A percentile compares a stretch with the other conserved stretches of the same genome.
Evolutionary conservation across 2,329 filamentous ascomycete species (phyloP).

Genomic region (Epichloe sp.): DNA sequence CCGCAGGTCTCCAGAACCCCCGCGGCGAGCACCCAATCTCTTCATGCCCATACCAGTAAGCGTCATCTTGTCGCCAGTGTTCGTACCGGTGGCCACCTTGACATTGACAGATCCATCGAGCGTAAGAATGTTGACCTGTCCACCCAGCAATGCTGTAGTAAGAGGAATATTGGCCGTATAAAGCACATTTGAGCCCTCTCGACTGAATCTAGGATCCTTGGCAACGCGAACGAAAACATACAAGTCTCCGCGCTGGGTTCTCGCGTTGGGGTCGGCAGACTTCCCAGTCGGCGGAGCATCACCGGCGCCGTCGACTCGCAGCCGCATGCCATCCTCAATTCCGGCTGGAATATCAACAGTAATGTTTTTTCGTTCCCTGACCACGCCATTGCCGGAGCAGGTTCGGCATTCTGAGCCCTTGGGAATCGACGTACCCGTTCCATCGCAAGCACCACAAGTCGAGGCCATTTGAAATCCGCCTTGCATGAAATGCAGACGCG

Average conservation of each 20-base stretch:
- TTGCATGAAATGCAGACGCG: constrained; percentile 75
- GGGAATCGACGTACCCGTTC: constrained; percentile 63
- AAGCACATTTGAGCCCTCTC: constrained; percentile 77
- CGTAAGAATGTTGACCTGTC: constrained; percentile 80
- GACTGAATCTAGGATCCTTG: constrained; percentile 80
- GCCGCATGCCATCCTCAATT: constrained; percentile 90
- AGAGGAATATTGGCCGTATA: constrained; percentile 86
- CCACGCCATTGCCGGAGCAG: constrained; percentile 73
- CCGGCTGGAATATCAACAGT: constrained; percentile 87
- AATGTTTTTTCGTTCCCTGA: constrained; percentile 71
- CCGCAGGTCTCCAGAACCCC: constrained; percentile 64
- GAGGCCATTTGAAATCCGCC: constrained; percentile 94
- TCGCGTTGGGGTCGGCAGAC: constrained; percentile 46
- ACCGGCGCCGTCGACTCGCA: constrained; percentile 74
- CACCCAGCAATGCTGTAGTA: constrained; percentile 84
- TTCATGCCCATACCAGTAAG: constrained; percentile 90
- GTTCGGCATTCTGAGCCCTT: constrained; percentile 67
- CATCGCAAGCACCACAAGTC: constrained; percentile 71
- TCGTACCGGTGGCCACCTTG: constrained; percentile 81
- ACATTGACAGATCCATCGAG: constrained; percentile 83
- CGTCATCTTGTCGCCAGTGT: constrained; percentile 83
- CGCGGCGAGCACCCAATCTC: constrained; percentile 56
- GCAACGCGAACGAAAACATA: constrained; percentile 84
- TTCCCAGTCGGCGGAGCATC: constrained; percentile 72
- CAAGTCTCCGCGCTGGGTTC: constrained; percentile 69